Evolutionary conservation across 192 early-diverging fungal genomes (phyloP).

Genomic region (Linnemannia exigua): DNA sequence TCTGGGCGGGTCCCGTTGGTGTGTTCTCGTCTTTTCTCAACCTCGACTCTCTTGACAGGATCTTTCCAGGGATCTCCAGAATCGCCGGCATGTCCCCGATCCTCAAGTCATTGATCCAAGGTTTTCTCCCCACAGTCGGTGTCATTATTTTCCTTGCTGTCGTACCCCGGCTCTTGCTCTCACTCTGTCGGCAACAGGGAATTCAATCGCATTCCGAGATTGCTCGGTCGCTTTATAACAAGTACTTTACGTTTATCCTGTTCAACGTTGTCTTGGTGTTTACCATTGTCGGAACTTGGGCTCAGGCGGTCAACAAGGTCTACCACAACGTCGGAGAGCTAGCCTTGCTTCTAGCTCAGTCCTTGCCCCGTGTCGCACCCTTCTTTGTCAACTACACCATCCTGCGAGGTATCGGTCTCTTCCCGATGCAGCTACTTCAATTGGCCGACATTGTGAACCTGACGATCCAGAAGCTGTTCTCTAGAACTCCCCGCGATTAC

Average conservation of each 20-base stretch:
- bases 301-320: constrained; percentile 75
- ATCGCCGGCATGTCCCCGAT: constrained; percentile 64
- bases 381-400: constrained; percentile 88
- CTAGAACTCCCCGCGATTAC: constrained; percentile 86
- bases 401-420: constrained; percentile 77
- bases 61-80: constrained; percentile 71
- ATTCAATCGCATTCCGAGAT: constrained; percentile 50
- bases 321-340: constrained; percentile 73
- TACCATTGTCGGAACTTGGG: constrained; percentile 78
- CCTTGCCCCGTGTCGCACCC: constrained; percentile 77
- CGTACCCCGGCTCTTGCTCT: constrained; percentile 76
- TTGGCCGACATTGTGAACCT: constrained; percentile 72
- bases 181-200: constrained; percentile 43
- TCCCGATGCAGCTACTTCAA: constrained; percentile 80
- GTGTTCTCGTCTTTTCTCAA: constrained; percentile 76
- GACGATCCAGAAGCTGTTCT: constrained; percentile 69
- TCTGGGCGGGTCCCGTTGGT: constrained; percentile 80
- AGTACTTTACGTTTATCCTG: constrained; percentile 82
- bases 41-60: constrained; percentile 68
- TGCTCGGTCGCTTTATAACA: constrained; percentile 54
- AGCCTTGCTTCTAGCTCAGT: constrained; percentile 73
- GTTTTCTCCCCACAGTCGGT: constrained; percentile 79
- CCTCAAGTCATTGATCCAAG: constrained; percentile 74
- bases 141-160: constrained; percentile 79
- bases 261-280: constrained; percentile 83